These are phyloP conservation scores for Apiospora rasikravindrae DNA, from an alignment of 2,329 filamentous ascomycete genomes.

Conservation along the genomic window DNA sequence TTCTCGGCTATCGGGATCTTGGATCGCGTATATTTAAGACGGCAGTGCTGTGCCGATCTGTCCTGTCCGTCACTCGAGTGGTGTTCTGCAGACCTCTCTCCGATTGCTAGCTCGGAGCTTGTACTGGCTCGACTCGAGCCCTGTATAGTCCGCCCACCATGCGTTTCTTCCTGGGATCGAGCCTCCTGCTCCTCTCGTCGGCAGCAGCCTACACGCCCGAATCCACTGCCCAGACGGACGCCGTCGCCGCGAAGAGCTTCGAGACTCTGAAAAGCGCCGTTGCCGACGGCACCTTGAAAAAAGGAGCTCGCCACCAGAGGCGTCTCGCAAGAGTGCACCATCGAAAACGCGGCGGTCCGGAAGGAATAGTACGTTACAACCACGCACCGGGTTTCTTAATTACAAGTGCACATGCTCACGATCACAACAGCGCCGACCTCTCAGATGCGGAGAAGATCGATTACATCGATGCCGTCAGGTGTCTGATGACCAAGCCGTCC, in stretches of 20 bases:
- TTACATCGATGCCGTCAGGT: constrained; percentile 21
- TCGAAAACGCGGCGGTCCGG: constrained; percentile 20
- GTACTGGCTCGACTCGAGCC: not conserved
- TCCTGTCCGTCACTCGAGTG: not conserved
- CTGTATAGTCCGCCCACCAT: not conserved
- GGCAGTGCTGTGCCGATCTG: not conserved
- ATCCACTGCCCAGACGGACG: constrained; percentile 23
- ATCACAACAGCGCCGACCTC: constrained; percentile 18
- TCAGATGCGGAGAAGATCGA: constrained; percentile 25
- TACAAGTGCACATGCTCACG: not conserved
- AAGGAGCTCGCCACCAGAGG: constrained; percentile 17
- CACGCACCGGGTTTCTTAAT: no score
- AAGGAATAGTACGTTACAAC: constrained; percentile 19
- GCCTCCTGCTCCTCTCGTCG: constrained; percentile 12
- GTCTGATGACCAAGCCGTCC: constrained; percentile 19
- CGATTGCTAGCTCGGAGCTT: not conserved
- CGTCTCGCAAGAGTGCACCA: constrained; percentile 24
- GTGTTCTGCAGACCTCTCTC: not conserved
- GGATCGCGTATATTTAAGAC: not conserved
- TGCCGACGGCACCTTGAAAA: constrained; percentile 21
- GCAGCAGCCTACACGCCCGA: constrained; percentile 21
- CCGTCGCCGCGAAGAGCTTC: constrained; percentile 22
- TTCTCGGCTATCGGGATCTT: not conserved
- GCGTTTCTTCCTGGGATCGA: not conserved
- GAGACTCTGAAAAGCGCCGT: constrained; percentile 17